phyloP scores from a whole-genome alignment of 1,284 basidiomycete genomes.

The Sphagnurus paluster region DNA sequence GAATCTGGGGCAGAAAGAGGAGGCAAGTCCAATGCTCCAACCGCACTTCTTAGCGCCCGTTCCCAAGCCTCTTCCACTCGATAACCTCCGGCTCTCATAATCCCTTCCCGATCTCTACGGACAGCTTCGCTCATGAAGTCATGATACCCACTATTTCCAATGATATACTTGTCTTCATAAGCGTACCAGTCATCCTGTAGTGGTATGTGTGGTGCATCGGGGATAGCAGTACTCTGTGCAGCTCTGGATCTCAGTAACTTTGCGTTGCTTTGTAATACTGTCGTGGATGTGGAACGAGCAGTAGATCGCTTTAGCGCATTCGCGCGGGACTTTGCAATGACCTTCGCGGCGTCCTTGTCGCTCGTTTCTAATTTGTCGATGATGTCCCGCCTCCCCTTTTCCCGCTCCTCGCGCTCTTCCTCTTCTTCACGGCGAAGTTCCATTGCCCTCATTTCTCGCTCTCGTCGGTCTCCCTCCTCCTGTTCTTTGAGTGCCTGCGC shows the following conservation, averaged over 20 bases:
- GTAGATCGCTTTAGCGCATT: slow-evolving; percentile 60
- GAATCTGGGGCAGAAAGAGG: slow-evolving; percentile 34
- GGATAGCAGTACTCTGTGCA: slow-evolving; percentile 56
- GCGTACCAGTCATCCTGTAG: slow-evolving; percentile 74
- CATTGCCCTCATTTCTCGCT: slow-evolving; percentile 71
- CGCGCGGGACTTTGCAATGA: slow-evolving; percentile 70
- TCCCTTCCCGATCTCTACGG: slow-evolving; percentile 73
- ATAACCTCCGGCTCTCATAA: slow-evolving; percentile 86
- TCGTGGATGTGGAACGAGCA: slow-evolving; percentile 50
- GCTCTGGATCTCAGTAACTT: slow-evolving; percentile 57
- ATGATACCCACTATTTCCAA: slow-evolving; percentile 57
- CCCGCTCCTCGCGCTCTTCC: slow-evolving; percentile 75
- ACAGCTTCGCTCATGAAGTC: slow-evolving; percentile 76
- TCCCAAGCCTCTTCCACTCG: slow-evolving; percentile 85
- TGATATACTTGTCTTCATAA: slow-evolving; percentile 66
- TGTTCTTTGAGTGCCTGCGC: slow-evolving; percentile 68
- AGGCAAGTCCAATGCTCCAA: slow-evolving; percentile 70
- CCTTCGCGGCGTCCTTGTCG: slow-evolving; percentile 64
- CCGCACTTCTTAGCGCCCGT: slow-evolving; percentile 74
- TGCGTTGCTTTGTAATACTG: slow-evolving; percentile 48
- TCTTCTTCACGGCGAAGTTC: slow-evolving; percentile 72
- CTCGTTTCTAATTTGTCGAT: slow-evolving; percentile 80
- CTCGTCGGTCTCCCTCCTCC: slow-evolving; percentile 70
- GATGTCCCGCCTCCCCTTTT: slow-evolving; percentile 71
- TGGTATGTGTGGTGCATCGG: slow-evolving; percentile 76